A percentile compares a stretch with the other conserved stretches of the same genome.
Conservation (phyloP, 225 moss, liverwort and hornwort genomes). For the Pleurozium schreberi region DNA sequence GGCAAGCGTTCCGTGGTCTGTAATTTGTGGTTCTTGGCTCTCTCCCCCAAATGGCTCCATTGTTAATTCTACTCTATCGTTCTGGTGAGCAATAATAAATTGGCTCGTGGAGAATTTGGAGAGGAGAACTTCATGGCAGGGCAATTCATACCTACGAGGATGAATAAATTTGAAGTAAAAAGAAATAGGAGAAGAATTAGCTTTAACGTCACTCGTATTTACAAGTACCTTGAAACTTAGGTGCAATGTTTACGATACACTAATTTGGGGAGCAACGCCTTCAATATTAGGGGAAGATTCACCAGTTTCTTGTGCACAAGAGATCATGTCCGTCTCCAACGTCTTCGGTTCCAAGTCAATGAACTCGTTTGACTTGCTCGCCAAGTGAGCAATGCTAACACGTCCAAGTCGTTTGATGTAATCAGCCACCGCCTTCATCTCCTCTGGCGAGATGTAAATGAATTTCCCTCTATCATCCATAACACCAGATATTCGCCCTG, state of each 20-base stretch:
- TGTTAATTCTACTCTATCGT: not conserved
- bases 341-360: slow-evolving; percentile 81
- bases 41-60: not conserved
- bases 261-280: not conserved
- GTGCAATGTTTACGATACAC: slow-evolving; percentile 1
- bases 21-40: not conserved
- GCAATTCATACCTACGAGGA: not conserved
- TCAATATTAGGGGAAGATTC: slow-evolving; percentile 9
- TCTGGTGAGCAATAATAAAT: not conserved
- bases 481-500: slow-evolving; percentile 94
- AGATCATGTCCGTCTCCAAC: slow-evolving; percentile 42
- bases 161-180: not conserved
- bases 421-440: slow-evolving; percentile 96
- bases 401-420: slow-evolving; percentile 88
- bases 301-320: slow-evolving; percentile 21
- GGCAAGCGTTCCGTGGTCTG: not conserved
- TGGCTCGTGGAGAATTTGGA: not conserved
- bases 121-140: not conserved
- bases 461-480: slow-evolving; percentile 99
- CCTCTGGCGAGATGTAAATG: slow-evolving; percentile 92
- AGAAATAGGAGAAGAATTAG: not conserved
- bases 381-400: slow-evolving; percentile 91
- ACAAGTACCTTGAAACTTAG: not conserved
- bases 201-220: not conserved
- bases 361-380: slow-evolving; percentile 88